Percentiles rank a stretch among this genome's conserved stretches.
Evolutionary conservation across 164 flowering plant genomes (phyloP).

Genomic region (Aristolochia contorta): DNA sequence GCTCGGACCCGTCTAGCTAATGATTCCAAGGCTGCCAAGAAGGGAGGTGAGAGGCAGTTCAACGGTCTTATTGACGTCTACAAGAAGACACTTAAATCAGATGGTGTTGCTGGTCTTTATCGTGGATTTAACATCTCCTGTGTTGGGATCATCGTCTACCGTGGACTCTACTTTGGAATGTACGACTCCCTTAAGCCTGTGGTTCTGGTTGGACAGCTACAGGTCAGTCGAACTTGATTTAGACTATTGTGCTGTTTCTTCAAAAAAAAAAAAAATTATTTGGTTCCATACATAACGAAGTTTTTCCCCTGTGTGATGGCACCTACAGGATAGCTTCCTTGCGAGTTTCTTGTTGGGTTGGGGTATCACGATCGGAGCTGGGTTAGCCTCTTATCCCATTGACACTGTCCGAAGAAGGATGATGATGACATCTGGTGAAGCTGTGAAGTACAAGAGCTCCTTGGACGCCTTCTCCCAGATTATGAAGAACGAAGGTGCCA

Average conservation of each 20-base stretch:
- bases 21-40: conserved; percentile 15
- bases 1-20: conserved; percentile 16
- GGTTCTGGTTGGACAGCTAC: conserved; percentile 4
- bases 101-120: conserved; percentile 16
- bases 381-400: conserved; percentile 39
- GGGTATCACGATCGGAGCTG: conserved; percentile 50
- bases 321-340: conserved; percentile 32
- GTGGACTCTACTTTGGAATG: conserved; percentile 18
- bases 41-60: conserved; percentile 18
- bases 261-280: no score
- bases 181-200: conserved; percentile 15
- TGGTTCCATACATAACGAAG: no score
- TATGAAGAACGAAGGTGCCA: conserved; percentile 32
- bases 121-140: conserved; percentile 18
- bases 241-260: background rate
- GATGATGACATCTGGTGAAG: conserved; percentile 49
- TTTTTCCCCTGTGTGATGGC: background rate
- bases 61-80: conserved; percentile 13
- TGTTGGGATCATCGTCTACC: conserved; percentile 15
- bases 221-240: conserved; percentile 1
- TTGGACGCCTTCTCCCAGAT: conserved; percentile 30
- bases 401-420: conserved; percentile 41
- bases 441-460: conserved; percentile 39
- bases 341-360: conserved; percentile 42
- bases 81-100: conserved; percentile 12